phyloP scores from a whole-genome alignment of 208 protist species.

The Porcisia deanei region DNA sequence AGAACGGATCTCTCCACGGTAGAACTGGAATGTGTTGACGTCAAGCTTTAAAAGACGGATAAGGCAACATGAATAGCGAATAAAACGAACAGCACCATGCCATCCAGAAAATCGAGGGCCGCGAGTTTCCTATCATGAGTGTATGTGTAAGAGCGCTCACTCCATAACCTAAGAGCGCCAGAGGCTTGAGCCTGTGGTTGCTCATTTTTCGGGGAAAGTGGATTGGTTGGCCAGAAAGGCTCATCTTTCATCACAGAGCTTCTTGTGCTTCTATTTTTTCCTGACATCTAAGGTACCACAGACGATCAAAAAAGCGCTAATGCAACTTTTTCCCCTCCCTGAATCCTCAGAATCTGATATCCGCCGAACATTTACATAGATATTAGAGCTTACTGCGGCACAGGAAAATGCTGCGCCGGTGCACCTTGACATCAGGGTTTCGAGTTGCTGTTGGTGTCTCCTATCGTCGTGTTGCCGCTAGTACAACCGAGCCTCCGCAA shows the following conservation, averaged over 20 bases:
- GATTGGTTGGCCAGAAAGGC: not conserved
- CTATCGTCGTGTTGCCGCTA: not conserved
- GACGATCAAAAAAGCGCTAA: not conserved
- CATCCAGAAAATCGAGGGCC: no score
- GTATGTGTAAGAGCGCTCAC: no score
- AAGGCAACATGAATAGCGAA: no score
- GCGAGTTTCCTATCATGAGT: not conserved
- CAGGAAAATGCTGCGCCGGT: constrained; percentile 4
- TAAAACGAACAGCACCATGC: no score
- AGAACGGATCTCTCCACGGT: no score
- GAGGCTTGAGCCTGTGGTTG: not conserved
- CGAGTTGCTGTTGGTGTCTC: not conserved
- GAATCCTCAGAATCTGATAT: not conserved
- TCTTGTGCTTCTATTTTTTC: not conserved
- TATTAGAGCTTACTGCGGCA: not conserved
- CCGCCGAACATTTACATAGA: not conserved
- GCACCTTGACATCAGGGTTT: not conserved
- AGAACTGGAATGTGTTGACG: no score
- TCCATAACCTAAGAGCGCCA: no score
- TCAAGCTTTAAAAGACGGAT: no score
- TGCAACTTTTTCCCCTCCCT: not conserved
- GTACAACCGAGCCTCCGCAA: not conserved
- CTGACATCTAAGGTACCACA: not conserved
- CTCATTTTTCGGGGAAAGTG: not conserved
- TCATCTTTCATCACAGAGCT: not conserved